These are phyloP conservation scores for Rhododendron vialii DNA, from an alignment of 148 eudicot species.

Conservation along the genomic window DNA sequence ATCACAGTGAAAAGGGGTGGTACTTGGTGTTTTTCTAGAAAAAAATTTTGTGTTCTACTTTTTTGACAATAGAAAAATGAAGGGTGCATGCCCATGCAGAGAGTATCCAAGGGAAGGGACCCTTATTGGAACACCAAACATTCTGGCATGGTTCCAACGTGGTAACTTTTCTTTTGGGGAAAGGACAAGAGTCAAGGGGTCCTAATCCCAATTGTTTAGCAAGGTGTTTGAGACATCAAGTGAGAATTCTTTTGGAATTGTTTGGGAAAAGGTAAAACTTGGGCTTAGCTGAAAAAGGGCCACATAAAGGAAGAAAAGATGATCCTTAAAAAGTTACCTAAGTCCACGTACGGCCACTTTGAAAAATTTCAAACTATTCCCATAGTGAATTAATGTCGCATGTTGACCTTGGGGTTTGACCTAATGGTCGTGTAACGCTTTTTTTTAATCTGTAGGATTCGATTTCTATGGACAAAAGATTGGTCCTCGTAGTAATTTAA, in stretches of 20 bases:
- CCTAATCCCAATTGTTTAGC: neutral
- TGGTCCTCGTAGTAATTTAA: no score
- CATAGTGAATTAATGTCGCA: neutral
- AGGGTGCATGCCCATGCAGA: conserved; percentile 2
- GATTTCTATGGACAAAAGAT: no score
- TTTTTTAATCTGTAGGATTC: neutral
- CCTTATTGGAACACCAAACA: conserved; percentile 8
- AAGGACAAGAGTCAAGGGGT: conserved; percentile 11
- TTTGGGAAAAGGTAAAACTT: neutral
- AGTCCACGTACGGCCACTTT: neutral
- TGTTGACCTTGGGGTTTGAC: neutral
- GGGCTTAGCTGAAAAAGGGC: neutral
- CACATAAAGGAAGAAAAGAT: neutral
- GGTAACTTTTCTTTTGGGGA: neutral
- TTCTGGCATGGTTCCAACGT: conserved; percentile 6
- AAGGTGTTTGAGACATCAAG: neutral
- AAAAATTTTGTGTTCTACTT: neutral
- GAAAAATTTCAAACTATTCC: neutral
- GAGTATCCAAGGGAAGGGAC: neutral
- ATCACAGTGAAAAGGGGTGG: neutral
- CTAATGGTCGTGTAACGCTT: neutral
- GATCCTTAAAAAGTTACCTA: neutral
- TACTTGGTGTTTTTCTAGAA: neutral
- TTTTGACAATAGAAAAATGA: neutral
- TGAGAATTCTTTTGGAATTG: neutral